phyloP scores from a whole-genome alignment of 164 flowering plant species.

The Echeveria elegans region DNA sequence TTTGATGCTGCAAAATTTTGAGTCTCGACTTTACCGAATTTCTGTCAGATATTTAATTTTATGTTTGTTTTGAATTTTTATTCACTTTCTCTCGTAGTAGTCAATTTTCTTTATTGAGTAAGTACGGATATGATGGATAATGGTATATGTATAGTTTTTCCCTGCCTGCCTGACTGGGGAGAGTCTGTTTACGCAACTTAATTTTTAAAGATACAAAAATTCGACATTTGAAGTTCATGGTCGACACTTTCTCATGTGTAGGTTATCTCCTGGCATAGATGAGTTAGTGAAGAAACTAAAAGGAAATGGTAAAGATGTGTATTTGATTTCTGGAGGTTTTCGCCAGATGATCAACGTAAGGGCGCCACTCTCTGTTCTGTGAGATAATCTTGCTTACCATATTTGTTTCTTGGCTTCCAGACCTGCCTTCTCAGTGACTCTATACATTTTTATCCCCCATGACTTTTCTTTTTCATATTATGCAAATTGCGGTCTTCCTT shows the following conservation, averaged over 20 bases:
- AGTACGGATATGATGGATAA: too few species aligned
- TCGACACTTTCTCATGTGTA: conserved; percentile 17
- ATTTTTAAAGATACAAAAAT: neutral
- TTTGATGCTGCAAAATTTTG: too few species aligned
- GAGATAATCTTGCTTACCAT: neutral
- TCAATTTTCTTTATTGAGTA: too few species aligned
- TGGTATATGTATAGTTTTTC: too few species aligned
- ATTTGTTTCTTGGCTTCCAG: neutral
- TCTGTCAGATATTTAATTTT: too few species aligned
- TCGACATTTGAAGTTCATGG: neutral
- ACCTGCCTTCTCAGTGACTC: neutral
- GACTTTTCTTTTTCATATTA: neutral
- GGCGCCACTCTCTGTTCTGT: neutral
- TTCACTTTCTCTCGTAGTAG: too few species aligned
- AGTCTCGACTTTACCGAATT: too few species aligned
- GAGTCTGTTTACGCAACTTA: neutral
- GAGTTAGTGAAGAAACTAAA: conserved; percentile 67
- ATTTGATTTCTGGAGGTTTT: conserved; percentile 90
- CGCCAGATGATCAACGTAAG: conserved; percentile 96
- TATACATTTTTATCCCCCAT: neutral
- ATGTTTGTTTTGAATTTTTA: too few species aligned
- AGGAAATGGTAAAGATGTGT: conserved; percentile 46
- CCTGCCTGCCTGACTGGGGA: too few species aligned
- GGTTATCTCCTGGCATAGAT: conserved; percentile 87
- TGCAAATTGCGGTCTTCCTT: neutral